Conservation (phyloP, 805 yeast genomes). For the Kluyveromyces starmeri region DNA sequence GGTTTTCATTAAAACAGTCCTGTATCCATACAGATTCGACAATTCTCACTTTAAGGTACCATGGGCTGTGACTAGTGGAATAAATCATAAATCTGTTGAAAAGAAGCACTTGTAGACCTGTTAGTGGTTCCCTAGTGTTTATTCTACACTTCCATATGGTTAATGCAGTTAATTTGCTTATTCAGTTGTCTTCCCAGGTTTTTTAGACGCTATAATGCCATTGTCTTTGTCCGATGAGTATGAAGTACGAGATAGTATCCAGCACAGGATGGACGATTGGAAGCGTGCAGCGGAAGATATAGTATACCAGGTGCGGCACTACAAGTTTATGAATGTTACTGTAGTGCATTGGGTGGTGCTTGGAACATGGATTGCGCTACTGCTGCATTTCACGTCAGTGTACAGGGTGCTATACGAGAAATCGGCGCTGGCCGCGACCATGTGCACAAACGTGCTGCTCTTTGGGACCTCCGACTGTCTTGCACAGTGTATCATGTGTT, state of each 20-base stretch:
- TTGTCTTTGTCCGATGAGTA: slow-evolving; percentile 9
- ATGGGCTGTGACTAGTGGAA: too few relatives aligned
- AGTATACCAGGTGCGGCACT: slow-evolving; percentile 3
- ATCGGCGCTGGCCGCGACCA: slow-evolving; percentile 66
- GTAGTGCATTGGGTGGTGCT: slow-evolving; percentile 47
- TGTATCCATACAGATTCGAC: too few relatives aligned
- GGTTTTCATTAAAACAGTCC: too few relatives aligned
- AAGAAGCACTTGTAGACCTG: too few relatives aligned
- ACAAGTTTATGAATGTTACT: slow-evolving; percentile 40
- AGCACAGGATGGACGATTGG: background rate
- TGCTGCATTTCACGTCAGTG: slow-evolving; percentile 45
- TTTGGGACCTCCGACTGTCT: slow-evolving; percentile 87
- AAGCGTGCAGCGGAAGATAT: background rate
- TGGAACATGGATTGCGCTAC: slow-evolving; percentile 37
- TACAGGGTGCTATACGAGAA: slow-evolving; percentile 54
- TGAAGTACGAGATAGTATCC: background rate
- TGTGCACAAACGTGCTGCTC: slow-evolving; percentile 68
- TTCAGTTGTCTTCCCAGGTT: too few relatives aligned
- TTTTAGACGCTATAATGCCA: slow-evolving; percentile 11
- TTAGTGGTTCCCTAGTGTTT: too few relatives aligned
- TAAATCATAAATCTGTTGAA: too few relatives aligned
- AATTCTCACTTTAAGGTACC: too few relatives aligned
- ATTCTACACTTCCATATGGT: too few relatives aligned
- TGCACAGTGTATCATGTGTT: slow-evolving; percentile 63
- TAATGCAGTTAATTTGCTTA: too few relatives aligned